Base-by-base conservation (phyloP, 208 protist species). In the Crithidia sp. region DNA sequence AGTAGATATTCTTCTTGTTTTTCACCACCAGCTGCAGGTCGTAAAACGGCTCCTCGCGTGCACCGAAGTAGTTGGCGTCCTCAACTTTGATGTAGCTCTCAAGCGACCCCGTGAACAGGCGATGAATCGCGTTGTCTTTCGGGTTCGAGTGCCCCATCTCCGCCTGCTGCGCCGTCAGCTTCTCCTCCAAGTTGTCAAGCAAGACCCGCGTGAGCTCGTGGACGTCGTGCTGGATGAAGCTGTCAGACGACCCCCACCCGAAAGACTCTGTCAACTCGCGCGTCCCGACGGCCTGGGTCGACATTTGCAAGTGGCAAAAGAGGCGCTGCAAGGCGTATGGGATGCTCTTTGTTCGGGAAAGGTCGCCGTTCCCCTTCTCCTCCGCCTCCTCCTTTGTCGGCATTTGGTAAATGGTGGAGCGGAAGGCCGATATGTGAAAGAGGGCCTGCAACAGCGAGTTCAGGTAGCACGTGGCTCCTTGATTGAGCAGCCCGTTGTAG, bases 151-250 rank as follows among this genome's bases (percentile, higher is more conserved):
- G 56, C 2, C 53, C 68, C 5, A 58, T 37, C 16, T 68, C 67
- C 8, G 52, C 61, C 36, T 67, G 57, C 66, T 86, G 79, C 13
- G 75, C 70, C 36, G 74, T 83, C 7, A 97, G 75, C 65, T 94
- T 96, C 58, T 84, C 83, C 72, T 95, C 88, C 17, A 97, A 72
- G 36, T 93, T 94, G 77, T 97, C 92, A 13, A 95, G 69, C 14
- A 98, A 76, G 19, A 97, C 88, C 69, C 85, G 85, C 8, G 85
- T 94, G 28, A 98, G 70, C 73, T 98, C 94, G 69, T 97, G 93
- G 40, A 97, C 90, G 67, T 98, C 96, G 76, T 98, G 96, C 63
- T 98, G 96, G 47, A 89, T 89, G 68, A 98, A 98, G 67, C 90
- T 89, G 71, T 98, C 96, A 2, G 79, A 76, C 3, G 83, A 80